Evolutionary conservation across 805 yeast species (phyloP).

Genomic region (Grigorovia humatica): DNA sequence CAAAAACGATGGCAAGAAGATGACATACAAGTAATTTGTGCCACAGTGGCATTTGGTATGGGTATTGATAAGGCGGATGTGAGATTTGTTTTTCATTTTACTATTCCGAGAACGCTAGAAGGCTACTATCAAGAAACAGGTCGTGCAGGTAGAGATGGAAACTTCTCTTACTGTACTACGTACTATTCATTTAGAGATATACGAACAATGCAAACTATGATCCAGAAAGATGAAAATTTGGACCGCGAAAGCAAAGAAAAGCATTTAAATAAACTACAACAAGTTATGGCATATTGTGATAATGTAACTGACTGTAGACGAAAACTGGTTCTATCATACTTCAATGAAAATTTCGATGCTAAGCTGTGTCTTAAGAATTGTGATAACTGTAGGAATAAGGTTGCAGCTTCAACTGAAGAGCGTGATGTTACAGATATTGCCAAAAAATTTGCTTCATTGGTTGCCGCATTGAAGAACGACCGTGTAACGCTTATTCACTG

Average conservation of each 20-base stretch:
- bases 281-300: constrained; percentile 88
- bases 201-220: constrained; percentile 61
- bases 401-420: constrained; percentile 34
- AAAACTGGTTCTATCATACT: constrained; percentile 79
- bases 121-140: constrained; percentile 99
- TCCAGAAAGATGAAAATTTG: constrained; percentile 64
- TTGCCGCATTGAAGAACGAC: constrained; percentile 42
- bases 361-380: constrained; percentile 60
- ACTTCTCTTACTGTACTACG: constrained; percentile 69
- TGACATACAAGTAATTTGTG: constrained; percentile 71
- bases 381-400: constrained; percentile 65
- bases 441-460: constrained; percentile 46
- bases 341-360: constrained; percentile 73
- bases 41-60: constrained; percentile 98
- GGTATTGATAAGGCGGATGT: constrained; percentile 98
- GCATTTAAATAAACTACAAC: constrained; percentile 66
- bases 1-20: constrained; percentile 80
- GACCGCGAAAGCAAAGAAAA: constrained; percentile 59
- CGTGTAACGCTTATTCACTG: constrained; percentile 72
- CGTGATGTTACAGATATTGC: constrained; percentile 66
- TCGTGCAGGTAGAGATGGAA: constrained; percentile 96
- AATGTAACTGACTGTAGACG: constrained; percentile 87
- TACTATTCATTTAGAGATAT: constrained; percentile 79
- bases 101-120: constrained; percentile 83
- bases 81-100: constrained; percentile 79